A percentile compares a stretch with the other conserved stretches of the same genome.
These are phyloP conservation scores for Erodium moschatum DNA, from an alignment of 441 rosid genomes.

Conservation along the genomic window DNA sequence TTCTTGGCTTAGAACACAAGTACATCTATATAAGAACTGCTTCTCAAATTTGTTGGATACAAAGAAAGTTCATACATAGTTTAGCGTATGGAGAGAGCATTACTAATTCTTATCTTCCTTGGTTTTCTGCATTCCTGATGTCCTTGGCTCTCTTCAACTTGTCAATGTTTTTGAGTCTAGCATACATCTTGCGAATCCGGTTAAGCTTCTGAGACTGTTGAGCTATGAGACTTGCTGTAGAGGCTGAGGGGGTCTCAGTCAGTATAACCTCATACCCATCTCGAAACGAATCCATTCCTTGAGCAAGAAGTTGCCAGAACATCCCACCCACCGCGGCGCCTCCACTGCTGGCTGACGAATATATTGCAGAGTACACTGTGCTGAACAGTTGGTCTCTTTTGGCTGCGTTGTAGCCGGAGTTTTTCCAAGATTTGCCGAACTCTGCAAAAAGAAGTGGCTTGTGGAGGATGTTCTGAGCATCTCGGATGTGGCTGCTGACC, in stretches of 20 bases:
- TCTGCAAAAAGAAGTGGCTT: conserved; percentile 54
- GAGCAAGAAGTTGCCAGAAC: no score
- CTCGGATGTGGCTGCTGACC: conserved; percentile 48
- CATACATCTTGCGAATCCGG: no score
- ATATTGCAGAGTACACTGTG: conserved; percentile 44
- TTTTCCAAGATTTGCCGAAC: conserved; percentile 55
- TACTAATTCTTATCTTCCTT: no score
- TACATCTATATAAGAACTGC: no score
- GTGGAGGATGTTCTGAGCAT: conserved; percentile 41
- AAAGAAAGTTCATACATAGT: no score
- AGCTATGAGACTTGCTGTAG: conserved; percentile 46
- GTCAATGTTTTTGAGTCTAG: no score
- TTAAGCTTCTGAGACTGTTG: conserved; percentile 39
- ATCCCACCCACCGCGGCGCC: conserved; percentile 26
- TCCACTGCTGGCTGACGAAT: conserved; percentile 48
- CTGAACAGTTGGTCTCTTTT: conserved; percentile 48
- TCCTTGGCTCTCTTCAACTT: conserved; percentile 32
- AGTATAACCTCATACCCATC: conserved; percentile 44
- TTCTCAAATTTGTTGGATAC: no score
- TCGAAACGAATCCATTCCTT: conserved; percentile 17
- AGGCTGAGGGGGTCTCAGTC: no score
- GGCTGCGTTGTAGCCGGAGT: conserved; percentile 33
- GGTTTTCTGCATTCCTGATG: no score
- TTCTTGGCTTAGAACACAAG: neutral
- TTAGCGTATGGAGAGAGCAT: no score